Evolutionary conservation across 495 filamentous ascomycete species (phyloP), one percentile per base, ranked within the genome.

Genomic region (Penicillium cosmopolitanum): DNA sequence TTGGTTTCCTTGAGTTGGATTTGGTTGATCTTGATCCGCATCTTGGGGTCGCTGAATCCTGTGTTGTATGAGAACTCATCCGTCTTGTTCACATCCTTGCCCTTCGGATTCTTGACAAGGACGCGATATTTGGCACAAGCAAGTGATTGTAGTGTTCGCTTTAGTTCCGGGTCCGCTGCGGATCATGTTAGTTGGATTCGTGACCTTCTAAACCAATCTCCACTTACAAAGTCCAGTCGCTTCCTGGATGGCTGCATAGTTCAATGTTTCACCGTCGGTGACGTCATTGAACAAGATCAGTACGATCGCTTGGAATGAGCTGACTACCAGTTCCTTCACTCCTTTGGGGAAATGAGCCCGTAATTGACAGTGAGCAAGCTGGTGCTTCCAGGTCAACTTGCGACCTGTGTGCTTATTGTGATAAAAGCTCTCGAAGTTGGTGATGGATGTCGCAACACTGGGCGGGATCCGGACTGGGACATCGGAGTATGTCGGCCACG

Each of bases 11-110:
- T 94, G 50, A 97, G 82, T 74, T 99, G 96, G 58, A 99, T 92
- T 74, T 96, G 91, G 75, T 98, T 98, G 80, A 98, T 97, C 79
- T 99, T 98, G 75, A 99, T 87, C 56, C 92, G 88, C 75, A 88
- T 90, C 74, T 96, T 96, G 28, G 83, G 81, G 63, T 96, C 88
- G 16, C 75, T 75, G 73, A 99, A 99, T 16, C 65, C 69, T 25
- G 78, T 61, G 73, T 98, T 98, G 60, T 95, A 84, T 0, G 80
- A 80, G 67, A 99, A 99, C 12, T 83, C 85, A 70, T 99, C 95
- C 4, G 82, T 89, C 1, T 74, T 62, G 52, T 82, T 80, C 51
- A 99, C 87, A 0, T 97, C 92, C 42, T 86, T 84, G 50, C 92
- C 89, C 71, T 90, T 92, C 31, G 95, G 96, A 52, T 84, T 82